Base-by-base conservation (phyloP, 129 eudicot species). In the Flaveria ramosissima region DNA sequence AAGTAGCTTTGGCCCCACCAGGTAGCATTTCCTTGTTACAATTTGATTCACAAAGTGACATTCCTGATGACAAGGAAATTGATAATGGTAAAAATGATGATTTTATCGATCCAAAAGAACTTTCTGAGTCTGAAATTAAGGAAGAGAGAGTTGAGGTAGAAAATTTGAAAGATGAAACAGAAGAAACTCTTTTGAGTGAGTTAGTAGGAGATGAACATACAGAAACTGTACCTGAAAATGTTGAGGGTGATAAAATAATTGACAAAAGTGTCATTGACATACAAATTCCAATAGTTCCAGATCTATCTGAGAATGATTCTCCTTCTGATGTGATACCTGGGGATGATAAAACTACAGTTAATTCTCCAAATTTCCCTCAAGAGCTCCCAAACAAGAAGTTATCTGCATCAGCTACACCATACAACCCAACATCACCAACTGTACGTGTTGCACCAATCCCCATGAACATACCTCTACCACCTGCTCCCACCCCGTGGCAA, bases 1-100 rank as follows among this genome's bases (percentile, higher is more conserved):
- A 95, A 77, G 99, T 95, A 45, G 99, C 99, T 41, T 32, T 95
- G 78, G 99, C 99, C 61, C 99, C 96, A 36, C 99, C 99, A 0
- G 99, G 99, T 59, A 85, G 86, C 66, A 90, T 94, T 59, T 73
- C 96, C 74, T 56, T 85, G 83, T 70, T 91, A 84, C 92, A 89
- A 70, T 78, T 61, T 61, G 83, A 78, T 62, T 69, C 83, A n/a
- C 77, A 82, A 48, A 72, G 74, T 78, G 92, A 84, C 70, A 66
- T 50, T 82, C 76, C 80, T 69, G 82, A 80, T 57, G 85, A 70
- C 3, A 68, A 86, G 62, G 95, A 83, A 74, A 78, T 73, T 32
- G 77, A 78, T 75, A 55, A 17, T 30, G 87, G 57, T 50, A 81
- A 84, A 61, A 75, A 68, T 50, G 79, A 75, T 10, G 84, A 79